Percentiles rank a stretch among this genome's conserved stretches.
phyloP scores from a whole-genome alignment of 2,329 filamentous ascomycete species.

The Sordariomycetes sp. region DNA sequence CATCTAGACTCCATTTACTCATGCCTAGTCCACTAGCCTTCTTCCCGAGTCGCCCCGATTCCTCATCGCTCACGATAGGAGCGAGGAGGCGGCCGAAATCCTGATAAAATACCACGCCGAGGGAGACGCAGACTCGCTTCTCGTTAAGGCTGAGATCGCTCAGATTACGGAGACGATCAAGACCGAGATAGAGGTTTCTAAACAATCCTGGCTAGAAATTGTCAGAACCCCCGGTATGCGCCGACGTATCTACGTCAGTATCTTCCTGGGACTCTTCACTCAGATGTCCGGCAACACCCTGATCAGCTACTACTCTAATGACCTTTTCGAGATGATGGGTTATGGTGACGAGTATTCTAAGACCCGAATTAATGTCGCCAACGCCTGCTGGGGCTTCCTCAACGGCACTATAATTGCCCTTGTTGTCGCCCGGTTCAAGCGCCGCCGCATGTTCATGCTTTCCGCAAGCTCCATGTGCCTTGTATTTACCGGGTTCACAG shows the following conservation, averaged over 20 bases:
- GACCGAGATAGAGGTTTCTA: conserved; percentile 37
- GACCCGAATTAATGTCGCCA: conserved; percentile 30
- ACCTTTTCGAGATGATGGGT: conserved; percentile 30
- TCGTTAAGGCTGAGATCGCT: conserved; percentile 44
- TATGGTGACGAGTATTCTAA: conserved; percentile 25
- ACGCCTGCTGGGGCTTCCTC: conserved; percentile 28
- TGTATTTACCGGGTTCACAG: conserved; percentile 41
- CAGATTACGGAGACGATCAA: conserved; percentile 45
- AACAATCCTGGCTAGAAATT: conserved; percentile 38
- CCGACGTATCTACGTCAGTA: conserved; percentile 31
- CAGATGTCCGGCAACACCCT: conserved; percentile 39
- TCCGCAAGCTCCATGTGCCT: conserved; percentile 33
- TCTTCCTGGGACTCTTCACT: conserved; percentile 36
- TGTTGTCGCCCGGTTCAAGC: conserved; percentile 28
- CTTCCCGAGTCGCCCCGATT: conserved; percentile 19
- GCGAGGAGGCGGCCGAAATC: conserved; percentile 17
- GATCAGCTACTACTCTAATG: conserved; percentile 33
- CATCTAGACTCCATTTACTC: no score
- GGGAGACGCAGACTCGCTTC: conserved; percentile 31
- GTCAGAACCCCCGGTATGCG: conserved; percentile 35
- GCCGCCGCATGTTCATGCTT: conserved; percentile 35
- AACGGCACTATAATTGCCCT: conserved; percentile 26
- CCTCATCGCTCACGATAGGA: conserved; percentile 16
- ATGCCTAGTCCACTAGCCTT: no score
- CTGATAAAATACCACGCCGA: conserved; percentile 34